A percentile compares a stretch with the other conserved stretches of the same genome.
These are phyloP conservation scores for Penicillium sp. DNA, from an alignment of 2,329 filamentous ascomycete genomes.

Conservation along the genomic window DNA sequence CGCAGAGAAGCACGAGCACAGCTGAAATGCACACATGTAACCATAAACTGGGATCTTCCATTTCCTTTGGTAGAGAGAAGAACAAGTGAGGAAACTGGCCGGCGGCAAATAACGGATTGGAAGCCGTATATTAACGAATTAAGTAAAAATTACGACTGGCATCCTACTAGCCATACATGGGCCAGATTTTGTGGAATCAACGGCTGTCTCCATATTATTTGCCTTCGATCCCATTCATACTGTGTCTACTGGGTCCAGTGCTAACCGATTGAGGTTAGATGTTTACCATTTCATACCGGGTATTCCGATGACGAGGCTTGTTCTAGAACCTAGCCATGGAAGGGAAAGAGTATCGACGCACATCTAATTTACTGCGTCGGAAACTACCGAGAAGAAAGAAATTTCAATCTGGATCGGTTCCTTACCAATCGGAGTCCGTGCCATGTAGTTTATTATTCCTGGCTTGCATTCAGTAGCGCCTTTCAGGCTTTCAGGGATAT, in stretches of 20 bases:
- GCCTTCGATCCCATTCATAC: neutral
- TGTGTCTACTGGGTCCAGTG: neutral
- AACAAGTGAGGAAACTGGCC: neutral
- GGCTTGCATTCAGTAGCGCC: neutral
- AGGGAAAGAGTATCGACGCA: neutral
- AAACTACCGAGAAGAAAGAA: neutral
- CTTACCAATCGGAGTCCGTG: neutral
- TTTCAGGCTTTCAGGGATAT: neutral
- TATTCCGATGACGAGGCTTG: neutral
- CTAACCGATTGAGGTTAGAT: conserved; percentile 3
- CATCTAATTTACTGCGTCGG: neutral
- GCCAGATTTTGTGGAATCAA: neutral
- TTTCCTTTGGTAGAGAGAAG: conserved; percentile 44
- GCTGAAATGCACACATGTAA: conserved; percentile 76
- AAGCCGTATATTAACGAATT: neutral
- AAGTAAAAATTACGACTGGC: neutral
- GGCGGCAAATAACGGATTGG: neutral
- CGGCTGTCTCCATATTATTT: neutral
- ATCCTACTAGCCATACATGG: neutral
- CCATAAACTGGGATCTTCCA: conserved; percentile 64
- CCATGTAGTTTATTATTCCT: neutral
- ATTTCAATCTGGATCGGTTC: neutral
- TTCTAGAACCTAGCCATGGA: neutral
- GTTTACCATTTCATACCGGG: neutral
- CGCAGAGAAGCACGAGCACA: conserved; percentile 80